Conservation (phyloP, 352 stramenopile genomes). For the Thraustochytrium striatum region DNA sequence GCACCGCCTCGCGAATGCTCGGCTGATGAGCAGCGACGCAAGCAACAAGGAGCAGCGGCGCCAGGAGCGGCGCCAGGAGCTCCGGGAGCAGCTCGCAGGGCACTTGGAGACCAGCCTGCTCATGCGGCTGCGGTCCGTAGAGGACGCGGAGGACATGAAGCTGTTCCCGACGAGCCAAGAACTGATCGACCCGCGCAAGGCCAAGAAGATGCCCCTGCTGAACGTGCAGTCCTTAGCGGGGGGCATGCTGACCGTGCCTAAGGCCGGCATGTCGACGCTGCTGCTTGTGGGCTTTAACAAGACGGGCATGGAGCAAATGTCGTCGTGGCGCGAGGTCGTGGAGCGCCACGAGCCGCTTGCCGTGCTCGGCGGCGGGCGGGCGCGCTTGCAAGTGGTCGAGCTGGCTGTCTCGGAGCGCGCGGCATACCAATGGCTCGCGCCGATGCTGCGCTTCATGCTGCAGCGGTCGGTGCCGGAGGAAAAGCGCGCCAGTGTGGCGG, state of each 20-base stretch:
- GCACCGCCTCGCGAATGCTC: background rate
- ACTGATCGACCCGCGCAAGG: background rate
- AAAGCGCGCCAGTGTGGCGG: background rate
- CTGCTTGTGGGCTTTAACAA: constrained; percentile 6
- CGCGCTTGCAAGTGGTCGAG: background rate
- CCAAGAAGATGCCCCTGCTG: background rate
- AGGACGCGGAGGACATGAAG: background rate
- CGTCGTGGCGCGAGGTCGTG: background rate
- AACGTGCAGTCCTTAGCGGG: background rate
- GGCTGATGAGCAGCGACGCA: background rate
- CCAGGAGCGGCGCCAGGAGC: background rate
- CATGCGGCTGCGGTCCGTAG: background rate
- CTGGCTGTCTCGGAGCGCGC: background rate
- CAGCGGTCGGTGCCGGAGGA: background rate
- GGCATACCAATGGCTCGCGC: too few relatives aligned
- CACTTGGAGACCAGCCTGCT: constrained; percentile 3
- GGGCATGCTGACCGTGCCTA: background rate
- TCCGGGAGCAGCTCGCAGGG: background rate
- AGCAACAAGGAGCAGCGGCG: background rate
- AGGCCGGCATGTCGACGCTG: background rate
- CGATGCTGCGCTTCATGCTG: background rate
- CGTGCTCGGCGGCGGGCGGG: background rate
- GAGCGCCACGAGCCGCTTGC: constrained; percentile 6
- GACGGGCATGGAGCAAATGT: background rate
- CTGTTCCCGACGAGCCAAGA: background rate